These are phyloP conservation scores for Candida coquimbonensis DNA, from an alignment of 805 yeast species.

Conservation along the genomic window DNA sequence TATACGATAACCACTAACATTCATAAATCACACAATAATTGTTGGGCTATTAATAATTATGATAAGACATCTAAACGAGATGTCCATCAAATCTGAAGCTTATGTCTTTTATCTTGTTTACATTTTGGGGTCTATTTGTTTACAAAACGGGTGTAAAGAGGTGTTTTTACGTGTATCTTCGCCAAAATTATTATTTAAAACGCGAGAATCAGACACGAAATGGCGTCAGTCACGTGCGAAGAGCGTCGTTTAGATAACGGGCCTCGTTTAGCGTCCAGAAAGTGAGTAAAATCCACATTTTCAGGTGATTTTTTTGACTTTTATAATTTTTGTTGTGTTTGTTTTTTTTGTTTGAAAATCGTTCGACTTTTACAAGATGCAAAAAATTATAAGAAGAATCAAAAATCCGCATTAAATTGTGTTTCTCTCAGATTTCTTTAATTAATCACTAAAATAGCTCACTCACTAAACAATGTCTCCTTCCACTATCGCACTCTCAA, in stretches of 20 bases:
- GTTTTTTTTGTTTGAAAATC: background rate
- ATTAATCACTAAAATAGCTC: background rate
- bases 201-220: constrained; percentile 4
- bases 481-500: constrained; percentile 8
- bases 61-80: no score
- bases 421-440: background rate
- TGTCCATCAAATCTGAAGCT: no score
- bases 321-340: no score
- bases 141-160: background rate
- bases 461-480: constrained; percentile 8
- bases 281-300: no score
- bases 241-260: no score
- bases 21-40: no score
- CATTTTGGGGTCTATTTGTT: background rate
- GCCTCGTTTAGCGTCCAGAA: no score
- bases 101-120: background rate
- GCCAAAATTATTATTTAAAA: background rate
- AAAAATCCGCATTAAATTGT: background rate
- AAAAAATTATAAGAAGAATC: background rate
- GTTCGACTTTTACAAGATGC: constrained; percentile 1
- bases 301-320: background rate
- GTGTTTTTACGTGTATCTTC: background rate
- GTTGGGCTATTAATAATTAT: no score
- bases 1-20: no score
- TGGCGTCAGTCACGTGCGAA: constrained; percentile 10